Conservation (phyloP, 495 filamentous ascomycete species). For the Neurospora hispaniola region DNA sequence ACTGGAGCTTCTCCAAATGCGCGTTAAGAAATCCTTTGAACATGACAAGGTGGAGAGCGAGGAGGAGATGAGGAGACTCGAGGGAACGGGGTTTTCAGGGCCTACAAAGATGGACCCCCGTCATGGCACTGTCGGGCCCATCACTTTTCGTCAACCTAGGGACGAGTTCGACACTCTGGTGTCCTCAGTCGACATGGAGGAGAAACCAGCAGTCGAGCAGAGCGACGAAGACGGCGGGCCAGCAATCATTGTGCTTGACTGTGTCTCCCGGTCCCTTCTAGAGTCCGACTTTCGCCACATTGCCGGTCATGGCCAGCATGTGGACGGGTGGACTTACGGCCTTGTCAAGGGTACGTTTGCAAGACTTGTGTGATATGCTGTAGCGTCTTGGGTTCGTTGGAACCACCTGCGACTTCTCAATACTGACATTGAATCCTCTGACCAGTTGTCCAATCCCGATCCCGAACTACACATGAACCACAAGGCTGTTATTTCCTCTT, state of each 20-base stretch:
- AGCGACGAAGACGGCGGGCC: neutral
- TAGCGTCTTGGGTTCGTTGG: neutral
- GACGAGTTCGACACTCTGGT: neutral
- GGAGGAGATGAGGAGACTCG: neutral
- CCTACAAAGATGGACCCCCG: neutral
- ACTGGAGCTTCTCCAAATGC: neutral
- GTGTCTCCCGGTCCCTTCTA: constrained; percentile 41
- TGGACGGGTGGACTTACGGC: constrained; percentile 52
- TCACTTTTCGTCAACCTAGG: neutral
- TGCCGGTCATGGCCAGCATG: constrained; percentile 46
- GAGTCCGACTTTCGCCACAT: constrained; percentile 56
- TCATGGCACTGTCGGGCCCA: neutral
- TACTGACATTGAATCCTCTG: neutral
- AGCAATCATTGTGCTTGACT: constrained; percentile 31
- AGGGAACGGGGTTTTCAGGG: neutral
- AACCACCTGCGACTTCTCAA: neutral
- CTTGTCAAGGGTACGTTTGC: constrained; percentile 25
- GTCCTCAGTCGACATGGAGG: neutral
- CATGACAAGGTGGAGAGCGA: neutral
- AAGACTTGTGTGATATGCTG: neutral
- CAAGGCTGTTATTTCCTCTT: constrained; percentile 50
- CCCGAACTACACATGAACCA: constrained; percentile 41
- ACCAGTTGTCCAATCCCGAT: constrained; percentile 40
- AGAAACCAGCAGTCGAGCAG: neutral
- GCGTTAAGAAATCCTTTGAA: neutral